A percentile compares a stretch with the other conserved stretches of the same genome.
Conservation (phyloP, 2,329 filamentous ascomycete species). For the Fusarium cicatricum region DNA sequence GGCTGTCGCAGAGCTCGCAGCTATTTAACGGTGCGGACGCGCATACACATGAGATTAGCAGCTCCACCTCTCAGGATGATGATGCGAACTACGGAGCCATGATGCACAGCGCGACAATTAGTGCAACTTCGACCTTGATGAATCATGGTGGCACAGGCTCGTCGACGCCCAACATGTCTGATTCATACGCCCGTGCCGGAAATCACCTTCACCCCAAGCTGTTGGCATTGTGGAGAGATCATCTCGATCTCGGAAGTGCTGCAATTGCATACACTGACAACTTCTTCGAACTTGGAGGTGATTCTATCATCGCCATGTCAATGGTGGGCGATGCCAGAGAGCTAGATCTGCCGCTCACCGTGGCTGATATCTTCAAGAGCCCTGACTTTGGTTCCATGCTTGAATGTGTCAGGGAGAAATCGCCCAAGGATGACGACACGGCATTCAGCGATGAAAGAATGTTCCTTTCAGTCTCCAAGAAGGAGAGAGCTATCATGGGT, state of each 20-base stretch:
- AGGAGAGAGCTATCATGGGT: neutral
- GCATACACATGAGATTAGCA: neutral
- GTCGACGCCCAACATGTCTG: conserved; percentile 6
- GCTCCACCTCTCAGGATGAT: conserved; percentile 10
- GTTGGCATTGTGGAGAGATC: conserved; percentile 16
- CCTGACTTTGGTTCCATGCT: conserved; percentile 24
- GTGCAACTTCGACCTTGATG: conserved; percentile 8
- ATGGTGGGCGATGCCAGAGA: conserved; percentile 31
- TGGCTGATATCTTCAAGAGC: conserved; percentile 35
- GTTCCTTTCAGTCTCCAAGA: conserved; percentile 1
- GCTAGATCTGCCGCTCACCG: conserved; percentile 20
- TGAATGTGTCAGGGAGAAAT: conserved; percentile 11
- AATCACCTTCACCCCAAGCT: conserved; percentile 23
- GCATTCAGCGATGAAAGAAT: conserved; percentile 2
- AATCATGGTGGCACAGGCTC: conserved; percentile 9
- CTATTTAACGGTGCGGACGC: neutral
- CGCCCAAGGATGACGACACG: conserved; percentile 16
- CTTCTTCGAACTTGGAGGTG: conserved; percentile 32
- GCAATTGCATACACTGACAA: conserved; percentile 16
- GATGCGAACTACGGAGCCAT: neutral
- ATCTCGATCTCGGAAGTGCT: conserved; percentile 5
- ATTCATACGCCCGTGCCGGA: neutral
- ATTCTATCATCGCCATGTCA: conserved; percentile 36
- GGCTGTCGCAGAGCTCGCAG: neutral
- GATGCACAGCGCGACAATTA: conserved; percentile 5